Conservation (phyloP, 2,329 filamentous ascomycete genomes). For the Gyromitra esculenta region DNA sequence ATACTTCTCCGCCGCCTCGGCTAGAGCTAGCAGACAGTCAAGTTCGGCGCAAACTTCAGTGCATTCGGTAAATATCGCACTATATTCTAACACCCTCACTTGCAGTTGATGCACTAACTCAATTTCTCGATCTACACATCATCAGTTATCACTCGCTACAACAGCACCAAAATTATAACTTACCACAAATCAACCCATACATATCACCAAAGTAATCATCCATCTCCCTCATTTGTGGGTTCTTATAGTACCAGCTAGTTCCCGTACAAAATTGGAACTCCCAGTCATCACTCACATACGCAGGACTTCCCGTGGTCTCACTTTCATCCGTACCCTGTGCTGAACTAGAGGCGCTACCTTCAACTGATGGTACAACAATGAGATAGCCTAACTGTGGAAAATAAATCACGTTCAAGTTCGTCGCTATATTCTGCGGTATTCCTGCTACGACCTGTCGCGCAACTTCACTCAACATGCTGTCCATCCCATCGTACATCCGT, state of each 20-base stretch:
- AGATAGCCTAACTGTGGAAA: slow-evolving; percentile 93
- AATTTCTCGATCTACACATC: slow-evolving; percentile 77
- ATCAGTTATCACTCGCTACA: slow-evolving; percentile 33
- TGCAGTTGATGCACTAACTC: slow-evolving; percentile 84
- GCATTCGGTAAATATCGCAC: slow-evolving; percentile 72
- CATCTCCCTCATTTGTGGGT: slow-evolving; percentile 79
- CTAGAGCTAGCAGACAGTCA: slow-evolving; percentile 80
- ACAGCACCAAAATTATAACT: slow-evolving; percentile 54
- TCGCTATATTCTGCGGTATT: slow-evolving; percentile 69
- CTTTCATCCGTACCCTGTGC: not conserved
- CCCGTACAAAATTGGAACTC: slow-evolving; percentile 79
- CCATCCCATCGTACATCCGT: slow-evolving; percentile 78
- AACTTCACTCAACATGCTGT: slow-evolving; percentile 75
- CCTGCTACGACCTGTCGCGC: slow-evolving; percentile 70
- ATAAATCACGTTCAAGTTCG: slow-evolving; percentile 79
- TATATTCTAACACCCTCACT: slow-evolving; percentile 74
- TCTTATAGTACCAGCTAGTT: slow-evolving; percentile 84
- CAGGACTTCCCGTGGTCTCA: slow-evolving; percentile 63
- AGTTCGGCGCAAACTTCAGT: slow-evolving; percentile 87
- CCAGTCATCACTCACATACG: slow-evolving; percentile 71
- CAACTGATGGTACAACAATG: slow-evolving; percentile 74
- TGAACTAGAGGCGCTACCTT: slow-evolving; percentile 55
- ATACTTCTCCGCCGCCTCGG: slow-evolving; percentile 78
- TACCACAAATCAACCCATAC: slow-evolving; percentile 83
- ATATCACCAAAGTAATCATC: slow-evolving; percentile 85